Evolutionary conservation across 2,329 filamentous ascomycete species (phyloP).

Genomic region (Venturia carpophila): DNA sequence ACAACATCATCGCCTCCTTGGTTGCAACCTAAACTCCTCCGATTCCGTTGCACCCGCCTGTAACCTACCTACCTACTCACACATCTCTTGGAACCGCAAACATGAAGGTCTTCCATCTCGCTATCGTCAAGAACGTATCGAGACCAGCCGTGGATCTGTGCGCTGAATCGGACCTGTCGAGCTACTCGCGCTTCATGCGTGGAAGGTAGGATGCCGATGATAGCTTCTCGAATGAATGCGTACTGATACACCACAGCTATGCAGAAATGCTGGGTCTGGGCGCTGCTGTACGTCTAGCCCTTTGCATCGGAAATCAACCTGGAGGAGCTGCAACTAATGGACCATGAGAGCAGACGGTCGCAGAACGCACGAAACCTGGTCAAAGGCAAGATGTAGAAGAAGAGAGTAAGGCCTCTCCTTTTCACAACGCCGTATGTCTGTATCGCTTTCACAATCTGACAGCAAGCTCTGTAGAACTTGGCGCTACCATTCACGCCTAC

Average conservation of each 20-base stretch:
- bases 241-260: background rate
- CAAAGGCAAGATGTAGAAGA: conserved; percentile 81
- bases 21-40: background rate
- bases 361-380: conserved; percentile 73
- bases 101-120: conserved; percentile 86
- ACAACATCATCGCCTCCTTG: background rate
- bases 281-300: background rate
- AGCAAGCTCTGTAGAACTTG: conserved; percentile 22
- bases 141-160: conserved; percentile 71
- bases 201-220: conserved; percentile 46
- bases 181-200: conserved; percentile 73
- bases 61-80: background rate
- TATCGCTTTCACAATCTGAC: background rate
- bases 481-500: conserved; percentile 54
- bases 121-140: conserved; percentile 71
- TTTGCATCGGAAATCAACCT: background rate
- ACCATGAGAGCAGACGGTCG: conserved; percentile 29
- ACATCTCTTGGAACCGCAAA: conserved; percentile 31
- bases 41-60: background rate
- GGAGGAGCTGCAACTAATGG: background rate
- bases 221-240: background rate
- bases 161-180: conserved; percentile 67
- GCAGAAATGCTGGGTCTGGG: conserved; percentile 9
- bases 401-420: conserved; percentile 46
- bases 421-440: background rate